Conservation (phyloP, 495 filamentous ascomycete species). For the Neurospora sp. region DNA sequence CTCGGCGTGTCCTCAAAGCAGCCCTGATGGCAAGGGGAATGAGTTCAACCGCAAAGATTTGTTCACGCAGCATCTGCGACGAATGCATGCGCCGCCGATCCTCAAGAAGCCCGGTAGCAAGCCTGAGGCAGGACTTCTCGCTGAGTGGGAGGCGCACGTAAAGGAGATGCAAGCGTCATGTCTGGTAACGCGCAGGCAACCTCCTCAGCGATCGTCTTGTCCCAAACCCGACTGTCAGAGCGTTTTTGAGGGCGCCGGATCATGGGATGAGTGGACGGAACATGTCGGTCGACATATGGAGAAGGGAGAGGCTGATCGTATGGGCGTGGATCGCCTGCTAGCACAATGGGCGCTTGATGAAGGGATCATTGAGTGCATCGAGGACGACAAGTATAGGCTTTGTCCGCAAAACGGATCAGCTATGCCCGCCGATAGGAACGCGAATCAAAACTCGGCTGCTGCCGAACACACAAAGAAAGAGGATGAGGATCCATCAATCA, state of each 20-base stretch:
- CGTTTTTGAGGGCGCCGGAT: constrained; percentile 57
- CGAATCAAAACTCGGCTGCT: constrained; percentile 4
- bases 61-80: constrained; percentile 87
- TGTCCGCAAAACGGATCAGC: constrained; percentile 22
- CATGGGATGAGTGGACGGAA: constrained; percentile 85
- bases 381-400: constrained; percentile 40
- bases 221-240: constrained; percentile 55
- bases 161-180: constrained; percentile 59
- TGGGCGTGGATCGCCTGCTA: constrained; percentile 41
- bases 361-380: constrained; percentile 45
- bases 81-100: constrained; percentile 65
- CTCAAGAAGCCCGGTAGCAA: constrained; percentile 40
- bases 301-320: constrained; percentile 40
- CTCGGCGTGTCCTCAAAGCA: constrained; percentile 57
- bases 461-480: constrained; percentile 14
- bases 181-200: constrained; percentile 51
- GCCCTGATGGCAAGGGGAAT: constrained; percentile 46
- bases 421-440: constrained; percentile 8
- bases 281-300: constrained; percentile 90
- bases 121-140: constrained; percentile 40
- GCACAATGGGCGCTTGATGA: constrained; percentile 47
- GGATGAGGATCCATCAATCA: constrained; percentile 28
- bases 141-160: constrained; percentile 46
- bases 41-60: constrained; percentile 87
- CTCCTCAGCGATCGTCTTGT: constrained; percentile 60